Conservation (phyloP, 441 rosid species). For the Geranium incanum region DNA sequence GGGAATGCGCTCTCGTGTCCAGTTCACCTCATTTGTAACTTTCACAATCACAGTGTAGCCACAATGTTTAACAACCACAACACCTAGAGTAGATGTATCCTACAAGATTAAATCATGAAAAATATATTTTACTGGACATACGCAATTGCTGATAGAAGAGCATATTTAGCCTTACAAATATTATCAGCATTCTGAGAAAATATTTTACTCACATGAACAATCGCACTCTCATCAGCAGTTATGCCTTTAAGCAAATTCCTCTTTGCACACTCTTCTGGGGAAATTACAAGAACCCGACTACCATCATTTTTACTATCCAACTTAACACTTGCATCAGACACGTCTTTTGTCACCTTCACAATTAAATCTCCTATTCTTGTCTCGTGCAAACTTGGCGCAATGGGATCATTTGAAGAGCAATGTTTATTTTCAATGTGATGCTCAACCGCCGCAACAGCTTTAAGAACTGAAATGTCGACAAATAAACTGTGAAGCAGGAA, state of each 20-base stretch:
- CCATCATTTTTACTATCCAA: slow-evolving; percentile 66
- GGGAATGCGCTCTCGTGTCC: slow-evolving; percentile 40
- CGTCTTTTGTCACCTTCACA: slow-evolving; percentile 51
- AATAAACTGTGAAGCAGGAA: slow-evolving; percentile 68
- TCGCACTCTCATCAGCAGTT: slow-evolving; percentile 79
- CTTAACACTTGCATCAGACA: slow-evolving; percentile 58
- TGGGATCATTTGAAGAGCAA: slow-evolving; percentile 26
- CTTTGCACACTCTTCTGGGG: slow-evolving; percentile 49
- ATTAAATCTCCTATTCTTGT: slow-evolving; percentile 54
- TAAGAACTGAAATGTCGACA: slow-evolving; percentile 61
- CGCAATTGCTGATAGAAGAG: too few relatives aligned
- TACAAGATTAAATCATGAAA: slow-evolving; percentile 26
- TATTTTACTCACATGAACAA: slow-evolving; percentile 53
- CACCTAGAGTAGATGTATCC: slow-evolving; percentile 73
- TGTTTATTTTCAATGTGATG: slow-evolving; percentile 38
- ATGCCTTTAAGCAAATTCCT: slow-evolving; percentile 76
- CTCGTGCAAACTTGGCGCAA: slow-evolving; percentile 33
- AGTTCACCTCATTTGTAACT: slow-evolving; percentile 39
- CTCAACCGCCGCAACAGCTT: slow-evolving; percentile 48
- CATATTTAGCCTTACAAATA: background rate
- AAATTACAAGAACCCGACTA: slow-evolving; percentile 48
- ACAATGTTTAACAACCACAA: slow-evolving; percentile 63
- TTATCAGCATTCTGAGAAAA: slow-evolving; percentile 21
- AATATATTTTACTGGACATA: slow-evolving; percentile 23
- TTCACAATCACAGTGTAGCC: slow-evolving; percentile 61